Evolutionary conservation across 2,329 filamentous ascomycete species (phyloP).

Genomic region (Fusarium praegraminearum): DNA sequence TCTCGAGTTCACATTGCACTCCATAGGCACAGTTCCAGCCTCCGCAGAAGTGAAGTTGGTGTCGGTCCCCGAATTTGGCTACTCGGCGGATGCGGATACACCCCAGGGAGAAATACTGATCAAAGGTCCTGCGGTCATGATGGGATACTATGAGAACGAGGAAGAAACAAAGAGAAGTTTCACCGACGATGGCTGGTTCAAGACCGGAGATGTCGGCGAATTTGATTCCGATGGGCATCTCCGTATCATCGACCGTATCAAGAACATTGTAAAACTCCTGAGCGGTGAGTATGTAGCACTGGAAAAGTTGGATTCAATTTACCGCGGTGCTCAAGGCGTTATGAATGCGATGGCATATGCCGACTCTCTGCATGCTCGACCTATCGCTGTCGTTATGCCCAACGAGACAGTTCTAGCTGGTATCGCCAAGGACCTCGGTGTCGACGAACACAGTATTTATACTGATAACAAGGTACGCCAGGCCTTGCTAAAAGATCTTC

Average conservation of each 20-base stretch:
- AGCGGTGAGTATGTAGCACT: constrained; percentile 98
- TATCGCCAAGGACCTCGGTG: constrained; percentile 68
- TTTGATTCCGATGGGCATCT: constrained; percentile 84
- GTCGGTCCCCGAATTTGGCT: constrained; percentile 86
- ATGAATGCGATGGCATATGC: constrained; percentile 90
- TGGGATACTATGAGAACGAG: constrained; percentile 84
- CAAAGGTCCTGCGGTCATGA: constrained; percentile 78
- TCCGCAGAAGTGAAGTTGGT: constrained; percentile 91
- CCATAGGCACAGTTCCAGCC: constrained; percentile 81
- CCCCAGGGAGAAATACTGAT: constrained; percentile 95
- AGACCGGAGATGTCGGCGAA: constrained; percentile 93
- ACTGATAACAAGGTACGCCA: constrained; percentile 72
- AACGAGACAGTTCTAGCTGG: constrained; percentile 71
- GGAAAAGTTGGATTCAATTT: constrained; percentile 93
- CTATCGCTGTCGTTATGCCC: constrained; percentile 81
- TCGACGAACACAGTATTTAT: constrained; percentile 76
- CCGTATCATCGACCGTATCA: constrained; percentile 92
- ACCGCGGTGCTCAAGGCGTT: constrained; percentile 80
- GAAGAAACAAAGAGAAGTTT: constrained; percentile 83
- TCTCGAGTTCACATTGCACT: constrained; percentile 80
- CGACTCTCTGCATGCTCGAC: constrained; percentile 77
- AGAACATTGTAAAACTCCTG: constrained; percentile 95
- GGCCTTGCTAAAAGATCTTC: constrained; percentile 73
- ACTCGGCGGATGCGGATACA: constrained; percentile 77
- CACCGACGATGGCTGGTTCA: constrained; percentile 92